Conservation (phyloP, 2,329 filamentous ascomycete species). For the Verruconis gallopava region DNA sequence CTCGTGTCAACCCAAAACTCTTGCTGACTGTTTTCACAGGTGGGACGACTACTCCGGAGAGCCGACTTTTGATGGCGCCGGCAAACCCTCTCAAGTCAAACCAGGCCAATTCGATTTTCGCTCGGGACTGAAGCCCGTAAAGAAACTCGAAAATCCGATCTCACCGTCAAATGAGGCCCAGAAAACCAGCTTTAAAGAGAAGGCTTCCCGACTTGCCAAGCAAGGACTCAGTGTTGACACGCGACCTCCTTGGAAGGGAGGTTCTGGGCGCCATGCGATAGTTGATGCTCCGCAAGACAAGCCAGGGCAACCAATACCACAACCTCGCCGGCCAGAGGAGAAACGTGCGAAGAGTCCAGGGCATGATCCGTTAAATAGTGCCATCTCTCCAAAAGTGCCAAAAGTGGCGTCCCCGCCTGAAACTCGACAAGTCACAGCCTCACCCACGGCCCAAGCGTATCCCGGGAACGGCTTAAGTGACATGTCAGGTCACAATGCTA, state of each 20-base stretch:
- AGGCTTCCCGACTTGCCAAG: conserved; percentile 18
- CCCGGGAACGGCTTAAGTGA: neutral
- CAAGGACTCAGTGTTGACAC: conserved; percentile 25
- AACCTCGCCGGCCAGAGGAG: conserved; percentile 32
- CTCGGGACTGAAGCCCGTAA: conserved; percentile 3
- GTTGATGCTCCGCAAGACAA: conserved; percentile 53
- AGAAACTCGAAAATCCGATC: neutral
- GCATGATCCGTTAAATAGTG: neutral
- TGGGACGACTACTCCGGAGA: conserved; percentile 59
- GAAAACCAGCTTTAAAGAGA: conserved; percentile 20
- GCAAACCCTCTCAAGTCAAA: conserved; percentile 43
- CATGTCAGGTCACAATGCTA: conserved; percentile 25
- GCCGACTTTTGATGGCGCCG: conserved; percentile 43
- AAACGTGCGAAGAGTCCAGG: conserved; percentile 17
- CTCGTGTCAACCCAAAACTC: too few relatives aligned
- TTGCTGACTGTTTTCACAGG: too few relatives aligned
- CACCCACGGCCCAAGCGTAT: neutral
- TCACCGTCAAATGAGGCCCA: neutral
- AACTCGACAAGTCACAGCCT: conserved; percentile 2
- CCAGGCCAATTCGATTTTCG: conserved; percentile 26
- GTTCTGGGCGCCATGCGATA: conserved; percentile 53
- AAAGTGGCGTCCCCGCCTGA: conserved; percentile 4
- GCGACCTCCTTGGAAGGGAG: conserved; percentile 53
- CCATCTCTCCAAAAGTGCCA: neutral
- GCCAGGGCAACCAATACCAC: conserved; percentile 41